These are phyloP conservation scores for Aspergillus pseudoterreus DNA, from an alignment of 2,329 filamentous ascomycete genomes.

Conservation along the genomic window DNA sequence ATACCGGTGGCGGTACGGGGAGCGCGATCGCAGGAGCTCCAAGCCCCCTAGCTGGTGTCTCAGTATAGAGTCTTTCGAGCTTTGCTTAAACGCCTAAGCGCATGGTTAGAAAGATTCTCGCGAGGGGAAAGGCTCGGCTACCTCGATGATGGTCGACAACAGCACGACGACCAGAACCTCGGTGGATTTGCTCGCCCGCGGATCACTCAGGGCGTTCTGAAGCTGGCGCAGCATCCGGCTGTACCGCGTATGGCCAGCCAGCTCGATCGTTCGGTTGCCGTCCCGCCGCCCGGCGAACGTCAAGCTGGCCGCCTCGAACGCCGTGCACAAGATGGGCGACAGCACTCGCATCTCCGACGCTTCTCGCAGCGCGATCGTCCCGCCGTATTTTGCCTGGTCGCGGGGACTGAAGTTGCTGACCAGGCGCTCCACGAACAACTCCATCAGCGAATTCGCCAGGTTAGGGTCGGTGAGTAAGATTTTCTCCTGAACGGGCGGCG, in stretches of 20 bases:
- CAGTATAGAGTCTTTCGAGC: conserved; percentile 20
- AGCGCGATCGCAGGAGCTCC: conserved; percentile 17
- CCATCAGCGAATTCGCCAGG: conserved; percentile 17
- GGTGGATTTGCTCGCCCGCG: conserved; percentile 17
- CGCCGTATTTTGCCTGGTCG: conserved; percentile 9
- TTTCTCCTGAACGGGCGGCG: conserved; percentile 7
- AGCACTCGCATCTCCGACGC: conserved; percentile 22
- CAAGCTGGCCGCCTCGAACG: conserved; percentile 22
- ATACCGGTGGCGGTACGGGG: conserved; percentile 22
- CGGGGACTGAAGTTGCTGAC: conserved; percentile 22
- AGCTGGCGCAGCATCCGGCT: conserved; percentile 14
- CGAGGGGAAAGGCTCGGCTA: neutral
- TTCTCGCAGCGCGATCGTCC: conserved; percentile 21
- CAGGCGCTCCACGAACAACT: conserved; percentile 22
- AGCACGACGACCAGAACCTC: conserved; percentile 22
- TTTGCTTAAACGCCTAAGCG: conserved; percentile 24
- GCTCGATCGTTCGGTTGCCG: conserved; percentile 14
- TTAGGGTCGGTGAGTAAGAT: conserved; percentile 12
- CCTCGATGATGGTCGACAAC: conserved; percentile 23
- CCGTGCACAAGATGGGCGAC: conserved; percentile 20
- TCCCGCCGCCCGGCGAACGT: conserved; percentile 21
- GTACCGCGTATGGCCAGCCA: conserved; percentile 20
- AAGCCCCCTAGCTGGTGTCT: conserved; percentile 23
- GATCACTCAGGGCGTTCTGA: conserved; percentile 17
- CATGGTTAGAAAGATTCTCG: neutral